Evolutionary conservation across 2,329 filamentous ascomycete genomes (phyloP).

Genomic region (Rutstroemia sp.): DNA sequence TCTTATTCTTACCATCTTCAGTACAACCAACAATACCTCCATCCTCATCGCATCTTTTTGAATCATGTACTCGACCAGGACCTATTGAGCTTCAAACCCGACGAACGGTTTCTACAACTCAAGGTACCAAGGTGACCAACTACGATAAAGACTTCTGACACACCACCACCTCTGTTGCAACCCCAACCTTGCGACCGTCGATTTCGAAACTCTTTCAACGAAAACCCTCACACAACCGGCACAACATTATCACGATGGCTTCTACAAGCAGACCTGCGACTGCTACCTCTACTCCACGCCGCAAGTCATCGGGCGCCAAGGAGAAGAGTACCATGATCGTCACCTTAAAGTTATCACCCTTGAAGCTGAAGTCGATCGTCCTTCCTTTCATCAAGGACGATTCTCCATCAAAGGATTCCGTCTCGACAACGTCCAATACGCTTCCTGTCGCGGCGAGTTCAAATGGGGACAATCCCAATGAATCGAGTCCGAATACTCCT

Average conservation of each 20-base stretch:
- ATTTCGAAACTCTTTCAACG: neutral
- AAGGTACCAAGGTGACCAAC: neutral
- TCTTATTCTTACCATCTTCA: too few species aligned
- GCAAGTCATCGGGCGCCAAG: constrained; percentile 19
- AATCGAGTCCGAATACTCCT: constrained; percentile 54
- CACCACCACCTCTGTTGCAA: neutral
- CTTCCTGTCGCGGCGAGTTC: constrained; percentile 32
- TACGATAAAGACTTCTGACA: constrained; percentile 1
- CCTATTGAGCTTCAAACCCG: neutral
- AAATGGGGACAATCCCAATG: constrained; percentile 48
- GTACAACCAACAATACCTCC: too few species aligned
- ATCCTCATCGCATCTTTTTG: too few species aligned
- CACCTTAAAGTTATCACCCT: constrained; percentile 45
- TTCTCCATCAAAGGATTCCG: constrained; percentile 33
- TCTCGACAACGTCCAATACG: constrained; percentile 32
- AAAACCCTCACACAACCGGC: neutral
- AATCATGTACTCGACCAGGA: neutral
- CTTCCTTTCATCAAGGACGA: constrained; percentile 36
- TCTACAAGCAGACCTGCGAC: constrained; percentile 18
- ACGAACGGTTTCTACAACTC: neutral
- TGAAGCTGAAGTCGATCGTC: constrained; percentile 40
- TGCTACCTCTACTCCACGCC: constrained; percentile 14
- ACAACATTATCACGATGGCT: constrained; percentile 18
- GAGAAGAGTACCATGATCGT: constrained; percentile 35
- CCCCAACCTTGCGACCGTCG: constrained; percentile 4